These are phyloP conservation scores for Zelopaecilomyces penicillatus DNA, from an alignment of 2,329 filamentous ascomycete genomes.

Conservation along the genomic window DNA sequence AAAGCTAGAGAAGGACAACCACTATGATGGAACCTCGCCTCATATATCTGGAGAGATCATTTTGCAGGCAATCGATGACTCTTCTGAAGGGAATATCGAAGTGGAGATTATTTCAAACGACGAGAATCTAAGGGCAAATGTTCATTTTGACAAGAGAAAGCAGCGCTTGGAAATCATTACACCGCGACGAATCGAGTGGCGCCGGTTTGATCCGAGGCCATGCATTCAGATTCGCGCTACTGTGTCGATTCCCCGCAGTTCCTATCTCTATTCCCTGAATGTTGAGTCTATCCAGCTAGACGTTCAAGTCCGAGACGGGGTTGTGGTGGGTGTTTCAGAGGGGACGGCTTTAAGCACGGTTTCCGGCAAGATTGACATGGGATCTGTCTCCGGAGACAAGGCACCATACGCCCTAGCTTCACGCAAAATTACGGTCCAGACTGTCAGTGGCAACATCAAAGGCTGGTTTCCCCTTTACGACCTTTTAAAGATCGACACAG, in stretches of 20 bases:
- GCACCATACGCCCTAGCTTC: slow-evolving; percentile 34
- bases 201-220: slow-evolving; percentile 1
- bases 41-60: slow-evolving; percentile 37
- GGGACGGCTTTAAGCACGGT: slow-evolving; percentile 26
- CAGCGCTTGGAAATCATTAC: slow-evolving; percentile 33
- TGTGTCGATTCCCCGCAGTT: slow-evolving; percentile 35
- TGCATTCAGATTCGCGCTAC: slow-evolving; percentile 42
- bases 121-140: slow-evolving; percentile 26
- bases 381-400: slow-evolving; percentile 18
- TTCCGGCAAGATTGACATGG: slow-evolving; percentile 29
- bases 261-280: slow-evolving; percentile 28
- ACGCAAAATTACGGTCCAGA: slow-evolving; percentile 32
- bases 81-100: slow-evolving; percentile 29
- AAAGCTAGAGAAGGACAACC: slow-evolving; percentile 17
- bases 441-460: slow-evolving; percentile 34
- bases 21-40: slow-evolving; percentile 19
- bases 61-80: slow-evolving; percentile 29
- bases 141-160: slow-evolving; percentile 22
- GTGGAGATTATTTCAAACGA: slow-evolving; percentile 40
- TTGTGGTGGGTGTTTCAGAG: slow-evolving; percentile 26
- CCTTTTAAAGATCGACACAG: slow-evolving; percentile 34
- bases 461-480: slow-evolving; percentile 46
- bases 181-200: slow-evolving; percentile 28
- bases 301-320: slow-evolving; percentile 31
- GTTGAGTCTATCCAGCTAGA: slow-evolving; percentile 31